A percentile compares a stretch with the other conserved stretches of the same genome.
Conservation (phyloP, 2,329 filamentous ascomycete species). For the Aspergillus tamarii region DNA sequence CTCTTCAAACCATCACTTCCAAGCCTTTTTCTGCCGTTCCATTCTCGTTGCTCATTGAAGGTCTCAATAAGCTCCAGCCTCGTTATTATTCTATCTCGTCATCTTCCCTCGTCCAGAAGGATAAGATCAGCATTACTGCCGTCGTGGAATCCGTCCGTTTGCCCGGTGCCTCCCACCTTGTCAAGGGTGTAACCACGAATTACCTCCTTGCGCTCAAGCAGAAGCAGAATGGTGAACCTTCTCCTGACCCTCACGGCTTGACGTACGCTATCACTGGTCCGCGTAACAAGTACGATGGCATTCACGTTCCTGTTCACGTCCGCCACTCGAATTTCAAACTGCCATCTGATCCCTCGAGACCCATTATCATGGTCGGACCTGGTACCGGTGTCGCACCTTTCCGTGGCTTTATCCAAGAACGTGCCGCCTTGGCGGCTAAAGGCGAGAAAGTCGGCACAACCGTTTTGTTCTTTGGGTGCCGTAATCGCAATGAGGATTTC, state of each 20-base stretch:
- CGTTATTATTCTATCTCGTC: constrained; percentile 99
- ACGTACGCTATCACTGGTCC: constrained; percentile 87
- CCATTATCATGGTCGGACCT: constrained; percentile 93
- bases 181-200: constrained; percentile 96
- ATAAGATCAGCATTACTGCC: constrained; percentile 93
- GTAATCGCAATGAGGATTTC: constrained; percentile 86
- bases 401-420: constrained; percentile 92
- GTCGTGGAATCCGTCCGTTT: constrained; percentile 85
- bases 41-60: constrained; percentile 93
- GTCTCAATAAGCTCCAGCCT: constrained; percentile 90
- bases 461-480: constrained; percentile 92
- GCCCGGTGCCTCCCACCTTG: constrained; percentile 73
- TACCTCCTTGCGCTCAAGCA: constrained; percentile 93
- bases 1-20: constrained; percentile 73
- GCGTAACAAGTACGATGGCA: constrained; percentile 94
- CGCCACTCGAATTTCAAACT: constrained; percentile 99
- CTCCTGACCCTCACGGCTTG: constrained; percentile 79
- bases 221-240: constrained; percentile 87
- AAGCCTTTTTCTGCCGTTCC: constrained; percentile 82
- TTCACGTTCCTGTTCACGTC: constrained; percentile 92
- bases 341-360: constrained; percentile 90
- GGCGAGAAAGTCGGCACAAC: constrained; percentile 85
- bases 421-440: constrained; percentile 77
- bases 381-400: constrained; percentile 97
- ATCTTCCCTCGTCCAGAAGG: constrained; percentile 88